Evolutionary conservation across 2,329 filamentous ascomycete genomes (phyloP).

Genomic region (Drechslerella coelobrocha): DNA sequence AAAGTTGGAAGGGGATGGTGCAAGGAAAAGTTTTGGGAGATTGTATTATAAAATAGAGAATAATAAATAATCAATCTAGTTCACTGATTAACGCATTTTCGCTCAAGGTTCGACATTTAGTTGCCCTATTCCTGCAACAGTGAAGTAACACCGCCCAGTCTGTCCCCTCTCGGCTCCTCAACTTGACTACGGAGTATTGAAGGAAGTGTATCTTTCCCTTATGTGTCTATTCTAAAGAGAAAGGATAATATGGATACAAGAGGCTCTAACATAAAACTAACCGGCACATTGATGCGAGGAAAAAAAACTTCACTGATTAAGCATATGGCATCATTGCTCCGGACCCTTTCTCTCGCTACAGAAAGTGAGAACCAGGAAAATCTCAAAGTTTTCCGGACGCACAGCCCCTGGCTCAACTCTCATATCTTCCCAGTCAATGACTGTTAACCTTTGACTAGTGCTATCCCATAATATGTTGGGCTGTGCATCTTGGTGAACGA

Average conservation of each 20-base stretch:
- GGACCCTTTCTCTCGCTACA: not conserved
- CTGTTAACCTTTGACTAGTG: not conserved
- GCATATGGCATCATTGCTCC: not conserved
- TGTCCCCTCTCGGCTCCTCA: not conserved
- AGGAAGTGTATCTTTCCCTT: not conserved
- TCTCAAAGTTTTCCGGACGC: slow-evolving; percentile 9
- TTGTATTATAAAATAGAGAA: too few relatives aligned
- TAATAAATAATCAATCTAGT: too few relatives aligned
- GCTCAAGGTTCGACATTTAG: too few relatives aligned
- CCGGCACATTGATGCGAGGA: not conserved
- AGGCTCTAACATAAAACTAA: not conserved
- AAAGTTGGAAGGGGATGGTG: not conserved
- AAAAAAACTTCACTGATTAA: not conserved
- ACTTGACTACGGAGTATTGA: not conserved
- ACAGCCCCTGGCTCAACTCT: not conserved
- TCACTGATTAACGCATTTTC: too few relatives aligned
- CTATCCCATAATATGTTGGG: slow-evolving; percentile 9
- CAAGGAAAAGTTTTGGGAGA: slow-evolving; percentile 2
- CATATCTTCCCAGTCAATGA: not conserved
- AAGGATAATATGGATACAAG: not conserved
- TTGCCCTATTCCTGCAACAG: not conserved
- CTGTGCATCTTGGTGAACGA: slow-evolving; percentile 7
- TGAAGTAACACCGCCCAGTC: not conserved
- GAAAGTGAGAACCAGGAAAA: not conserved
- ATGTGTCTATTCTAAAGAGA: not conserved